phyloP scores from a whole-genome alignment of 129 eudicot genomes.

The Dittrichia graveolens region DNA sequence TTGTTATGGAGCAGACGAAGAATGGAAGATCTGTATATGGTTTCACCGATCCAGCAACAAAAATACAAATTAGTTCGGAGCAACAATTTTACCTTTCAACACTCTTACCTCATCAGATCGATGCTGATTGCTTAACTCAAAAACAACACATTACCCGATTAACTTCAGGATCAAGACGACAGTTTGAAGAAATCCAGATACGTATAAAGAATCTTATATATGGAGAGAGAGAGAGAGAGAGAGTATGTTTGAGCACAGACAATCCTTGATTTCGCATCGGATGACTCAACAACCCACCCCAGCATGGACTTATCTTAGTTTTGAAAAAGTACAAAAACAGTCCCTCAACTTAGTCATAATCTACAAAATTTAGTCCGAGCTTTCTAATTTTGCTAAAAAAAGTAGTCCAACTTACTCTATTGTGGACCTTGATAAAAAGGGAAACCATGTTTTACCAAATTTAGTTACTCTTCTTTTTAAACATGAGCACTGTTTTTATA shows the following conservation, averaged over 20 bases:
- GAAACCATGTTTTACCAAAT: too few species aligned
- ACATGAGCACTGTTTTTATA: too few species aligned
- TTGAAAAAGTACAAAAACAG: background rate
- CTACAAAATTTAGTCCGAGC: background rate
- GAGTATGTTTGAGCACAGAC: conserved; percentile 36
- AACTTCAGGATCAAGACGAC: conserved; percentile 33
- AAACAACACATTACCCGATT: conserved; percentile 7
- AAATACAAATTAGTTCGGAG: conserved; percentile 15
- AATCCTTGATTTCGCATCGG: conserved; percentile 54
- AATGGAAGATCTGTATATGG: conserved; percentile 48
- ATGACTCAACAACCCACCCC: conserved; percentile 51
- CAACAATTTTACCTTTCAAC: conserved; percentile 23
- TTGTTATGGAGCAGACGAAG: conserved; percentile 11
- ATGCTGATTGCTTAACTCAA: conserved; percentile 18
- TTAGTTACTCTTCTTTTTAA: too few species aligned
- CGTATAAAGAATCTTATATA: conserved; percentile 10
- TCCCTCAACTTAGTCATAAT: conserved; percentile 1
- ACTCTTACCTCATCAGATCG: conserved; percentile 16
- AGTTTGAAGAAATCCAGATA: conserved; percentile 28
- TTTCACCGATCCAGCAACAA: conserved; percentile 35
- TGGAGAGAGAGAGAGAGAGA: conserved; percentile 24
- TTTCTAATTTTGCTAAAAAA: background rate
- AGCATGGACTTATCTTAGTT: conserved; percentile 22
- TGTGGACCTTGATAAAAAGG: too few species aligned
- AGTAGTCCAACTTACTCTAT: too few species aligned